Percentiles rank a stretch among this genome's conserved stretches.
phyloP scores from a whole-genome alignment of 352 stramenopile genomes.

The Globisporangium canariense region DNA sequence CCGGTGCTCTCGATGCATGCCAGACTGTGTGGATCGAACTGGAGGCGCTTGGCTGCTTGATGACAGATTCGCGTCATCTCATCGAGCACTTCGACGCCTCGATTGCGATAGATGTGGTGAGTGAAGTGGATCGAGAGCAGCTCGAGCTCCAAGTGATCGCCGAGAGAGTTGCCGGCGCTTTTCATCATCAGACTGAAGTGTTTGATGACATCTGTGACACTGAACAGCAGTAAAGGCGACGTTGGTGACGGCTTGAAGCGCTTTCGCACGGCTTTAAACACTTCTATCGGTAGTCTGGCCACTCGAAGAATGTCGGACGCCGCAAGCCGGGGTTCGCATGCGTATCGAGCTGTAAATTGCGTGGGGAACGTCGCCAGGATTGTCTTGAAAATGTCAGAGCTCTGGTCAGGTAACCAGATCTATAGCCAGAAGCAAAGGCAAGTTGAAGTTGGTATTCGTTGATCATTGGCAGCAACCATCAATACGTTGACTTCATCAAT shows the following conservation, averaged over 20 bases:
- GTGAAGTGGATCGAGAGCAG: constrained; percentile 35
- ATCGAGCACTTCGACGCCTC: background rate
- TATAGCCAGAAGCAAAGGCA: constrained; percentile 9
- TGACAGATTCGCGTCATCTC: background rate
- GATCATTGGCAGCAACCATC: background rate
- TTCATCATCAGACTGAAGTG: constrained; percentile 51
- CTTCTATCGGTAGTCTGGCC: constrained; percentile 38
- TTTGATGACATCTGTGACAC: constrained; percentile 37
- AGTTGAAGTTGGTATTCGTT: background rate
- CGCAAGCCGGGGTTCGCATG: constrained; percentile 16
- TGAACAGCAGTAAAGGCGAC: constrained; percentile 42
- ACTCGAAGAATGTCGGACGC: constrained; percentile 22
- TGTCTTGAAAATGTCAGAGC: constrained; percentile 30
- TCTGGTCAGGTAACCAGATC: constrained; percentile 47
- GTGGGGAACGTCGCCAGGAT: constrained; percentile 39
- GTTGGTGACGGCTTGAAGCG: constrained; percentile 26
- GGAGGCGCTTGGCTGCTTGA: constrained; percentile 32
- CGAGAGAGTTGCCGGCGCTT: constrained; percentile 19
- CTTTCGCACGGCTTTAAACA: constrained; percentile 27
- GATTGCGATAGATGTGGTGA: constrained; percentile 25
- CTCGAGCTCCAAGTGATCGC: constrained; percentile 38
- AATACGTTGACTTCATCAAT: background rate
- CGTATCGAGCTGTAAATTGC: constrained; percentile 28
- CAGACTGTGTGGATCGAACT: constrained; percentile 29
- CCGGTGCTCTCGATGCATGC: constrained; percentile 24